phyloP scores from a whole-genome alignment of 768 basidiomycete species.

The Phanerochaete carnosa region DNA sequence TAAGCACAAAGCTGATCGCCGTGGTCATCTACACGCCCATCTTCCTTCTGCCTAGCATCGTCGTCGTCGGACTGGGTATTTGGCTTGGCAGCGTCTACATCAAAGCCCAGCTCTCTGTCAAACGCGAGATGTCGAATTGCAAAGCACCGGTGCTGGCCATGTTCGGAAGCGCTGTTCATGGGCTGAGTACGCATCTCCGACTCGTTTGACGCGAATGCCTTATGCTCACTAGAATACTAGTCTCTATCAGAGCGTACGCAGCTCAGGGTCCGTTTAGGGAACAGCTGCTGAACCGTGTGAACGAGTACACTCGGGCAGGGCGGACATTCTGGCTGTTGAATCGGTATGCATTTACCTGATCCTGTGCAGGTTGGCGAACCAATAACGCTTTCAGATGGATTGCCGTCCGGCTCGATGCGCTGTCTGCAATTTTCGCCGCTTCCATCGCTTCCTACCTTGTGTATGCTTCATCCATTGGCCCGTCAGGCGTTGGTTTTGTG shows the following conservation, averaged over 20 bases:
- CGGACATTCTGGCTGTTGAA: constrained; percentile 48
- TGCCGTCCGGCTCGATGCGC: constrained; percentile 48
- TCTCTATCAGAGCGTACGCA: constrained; percentile 55
- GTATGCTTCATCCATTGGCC: constrained; percentile 32
- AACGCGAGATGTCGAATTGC: constrained; percentile 54
- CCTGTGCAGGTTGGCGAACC: not conserved
- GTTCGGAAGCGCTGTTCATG: constrained; percentile 52
- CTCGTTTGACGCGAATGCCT: not conserved
- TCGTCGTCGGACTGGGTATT: constrained; percentile 37
- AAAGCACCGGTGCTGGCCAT: constrained; percentile 48
- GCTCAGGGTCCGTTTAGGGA: constrained; percentile 42
- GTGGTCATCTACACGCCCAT: constrained; percentile 38
- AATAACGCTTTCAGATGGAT: constrained; percentile 37
- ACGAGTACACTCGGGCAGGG: constrained; percentile 41
- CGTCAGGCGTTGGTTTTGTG: constrained; percentile 31
- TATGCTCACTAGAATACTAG: constrained; percentile 11
- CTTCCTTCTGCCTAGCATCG: constrained; percentile 38
- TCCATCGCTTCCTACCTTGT: constrained; percentile 48
- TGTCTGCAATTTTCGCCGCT: constrained; percentile 48
- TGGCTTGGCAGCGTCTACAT: constrained; percentile 52
- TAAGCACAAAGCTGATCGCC: constrained; percentile 33
- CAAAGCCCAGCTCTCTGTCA: constrained; percentile 53
- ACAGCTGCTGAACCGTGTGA: constrained; percentile 42
- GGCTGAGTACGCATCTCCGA: constrained; percentile 32
- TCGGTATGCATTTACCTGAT: constrained; percentile 10